Evolutionary conservation across 1,284 basidiomycete species (phyloP), one percentile per base, ranked within the genome.

Genomic region (Malassezia vespertilionis): DNA sequence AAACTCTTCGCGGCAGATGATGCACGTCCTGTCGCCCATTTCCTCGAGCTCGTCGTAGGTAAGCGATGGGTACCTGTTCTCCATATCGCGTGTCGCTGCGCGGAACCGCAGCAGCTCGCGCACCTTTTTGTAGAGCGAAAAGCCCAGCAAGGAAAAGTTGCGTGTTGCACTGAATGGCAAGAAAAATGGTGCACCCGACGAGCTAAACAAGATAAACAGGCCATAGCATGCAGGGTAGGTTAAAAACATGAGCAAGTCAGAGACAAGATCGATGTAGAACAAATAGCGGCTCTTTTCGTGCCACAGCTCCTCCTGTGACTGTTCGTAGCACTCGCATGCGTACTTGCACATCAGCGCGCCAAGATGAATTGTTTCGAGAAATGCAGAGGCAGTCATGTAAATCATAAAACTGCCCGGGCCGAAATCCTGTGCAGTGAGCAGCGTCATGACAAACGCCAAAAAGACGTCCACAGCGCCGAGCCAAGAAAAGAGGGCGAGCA

Each of bases 1-100:
- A 87, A 99, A 90, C 69, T 97, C 91, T 72, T 97, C 91, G n/a
- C 93, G 79, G 67, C 93, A 96, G 59, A 97, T 96, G 65, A 97
- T 96, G 69, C 93, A 97, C 2, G 89, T 96, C 47, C 79, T 79
- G 73, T 97, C 93, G 40, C 79, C 82, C 76, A 83, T 81, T 8
- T 76, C 74, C 4, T 30, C 17, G 71, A 97, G 75, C 71, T 97
- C 91, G 47, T 81, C 83, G 50, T 79, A 77, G 1, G 84, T 86
- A n/a, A 89, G 90, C 65, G 91, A 82, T 5, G 91, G 89, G 72
- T 97, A 99, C 33, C 86, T 77, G 56, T 85, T 79, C 65, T 97
- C 89, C 91, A 99, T 97, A 71, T 97, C 90, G 46, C 82, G 77
- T 2, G 91, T 96, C 1, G 93, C 93, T 33, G 83, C 83, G 57